Percentiles rank a stretch among this genome's conserved stretches.
Conservation (phyloP, 179 eudicot species). For the Patellifolia procumbens region DNA sequence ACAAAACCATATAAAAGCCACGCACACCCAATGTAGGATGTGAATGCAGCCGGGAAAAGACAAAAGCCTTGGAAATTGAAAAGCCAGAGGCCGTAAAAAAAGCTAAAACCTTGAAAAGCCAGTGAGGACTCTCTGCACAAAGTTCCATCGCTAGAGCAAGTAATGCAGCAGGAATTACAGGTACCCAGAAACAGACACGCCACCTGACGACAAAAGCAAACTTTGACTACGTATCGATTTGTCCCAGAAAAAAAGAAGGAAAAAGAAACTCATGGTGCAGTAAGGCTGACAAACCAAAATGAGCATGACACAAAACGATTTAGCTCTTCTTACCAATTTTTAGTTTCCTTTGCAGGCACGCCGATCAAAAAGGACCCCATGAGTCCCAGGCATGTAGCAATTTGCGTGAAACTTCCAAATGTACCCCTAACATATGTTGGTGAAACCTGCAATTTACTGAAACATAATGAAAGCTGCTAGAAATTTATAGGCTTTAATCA, state of each 20-base stretch:
- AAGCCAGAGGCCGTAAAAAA: not conserved
- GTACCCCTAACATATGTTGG: slow-evolving; percentile 90
- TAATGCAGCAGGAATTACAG: slow-evolving; percentile 72
- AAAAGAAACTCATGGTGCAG: not conserved
- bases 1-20: no score
- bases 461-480: not conserved
- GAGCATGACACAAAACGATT: not conserved
- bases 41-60: not conserved
- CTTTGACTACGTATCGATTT: not conserved
- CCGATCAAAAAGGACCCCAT: slow-evolving; percentile 67
- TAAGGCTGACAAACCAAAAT: not conserved
- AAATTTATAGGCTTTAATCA: not conserved
- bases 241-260: no score
- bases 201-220: slow-evolving; percentile 54
- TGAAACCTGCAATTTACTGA: slow-evolving; percentile 59
- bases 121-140: slow-evolving; percentile 93
- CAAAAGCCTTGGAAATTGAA: not conserved
- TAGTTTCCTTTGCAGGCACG: slow-evolving; percentile 67
- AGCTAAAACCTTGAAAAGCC: slow-evolving; percentile 76
- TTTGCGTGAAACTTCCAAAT: slow-evolving; percentile 87
- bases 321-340: slow-evolving; percentile 67
- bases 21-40: not conserved
- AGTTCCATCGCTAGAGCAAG: slow-evolving; percentile 71
- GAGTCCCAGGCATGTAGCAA: slow-evolving; percentile 85
- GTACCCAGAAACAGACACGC: slow-evolving; percentile 92